Base-by-base conservation (phyloP, 805 yeast genomes). In the Grigorovia transvaalensis region DNA sequence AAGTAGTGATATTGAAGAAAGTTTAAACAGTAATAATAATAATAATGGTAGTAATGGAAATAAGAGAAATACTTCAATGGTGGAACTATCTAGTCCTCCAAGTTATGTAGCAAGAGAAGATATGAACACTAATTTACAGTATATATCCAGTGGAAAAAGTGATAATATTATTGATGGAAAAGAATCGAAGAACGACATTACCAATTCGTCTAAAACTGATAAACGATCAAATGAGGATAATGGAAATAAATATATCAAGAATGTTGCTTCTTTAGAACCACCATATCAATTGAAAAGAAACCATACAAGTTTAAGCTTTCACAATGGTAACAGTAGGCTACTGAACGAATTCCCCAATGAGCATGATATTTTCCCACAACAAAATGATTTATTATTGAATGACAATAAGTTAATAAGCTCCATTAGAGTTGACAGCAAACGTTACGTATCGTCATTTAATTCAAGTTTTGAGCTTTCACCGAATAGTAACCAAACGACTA, bases 401-500 rank as follows among this genome's bases (percentile, higher is more conserved):
- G 17, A 38, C 3, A 15, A 13, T 13, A 45, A 4, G 38, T 27
- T 46, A 38, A 38, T 38, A 7, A 38, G 2, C 15, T 15, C 42
- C 8, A 13, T n/a, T 38, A 38, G 9, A n/a, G 17, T 9, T 38
- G 17, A 60, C 49, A 55, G 55, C 27, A 64, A 63, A 47, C 62
- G 59, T 47, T 66, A 65, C 47, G 57, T 65, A 4, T 63, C 67
- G 43, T 66, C 70, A 9, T 66, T 66, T 54, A 66, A 66, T 50
- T 64, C 70, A 11, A 64, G 62, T 49, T 66, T 66, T 46, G 68
- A 62, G 47, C 50, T 56, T 27, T 66, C 70, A 11, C 70, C 70
- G 15, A 41, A 43, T 3, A 50, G 42, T 38, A 38, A 38, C 15
- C 42, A 38, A 38, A 38, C 4, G 8, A 38, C 4, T 38, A 18